These are phyloP conservation scores for Pseudocercospora crystallina DNA, from an alignment of 2,329 filamentous ascomycete genomes.

Conservation along the genomic window DNA sequence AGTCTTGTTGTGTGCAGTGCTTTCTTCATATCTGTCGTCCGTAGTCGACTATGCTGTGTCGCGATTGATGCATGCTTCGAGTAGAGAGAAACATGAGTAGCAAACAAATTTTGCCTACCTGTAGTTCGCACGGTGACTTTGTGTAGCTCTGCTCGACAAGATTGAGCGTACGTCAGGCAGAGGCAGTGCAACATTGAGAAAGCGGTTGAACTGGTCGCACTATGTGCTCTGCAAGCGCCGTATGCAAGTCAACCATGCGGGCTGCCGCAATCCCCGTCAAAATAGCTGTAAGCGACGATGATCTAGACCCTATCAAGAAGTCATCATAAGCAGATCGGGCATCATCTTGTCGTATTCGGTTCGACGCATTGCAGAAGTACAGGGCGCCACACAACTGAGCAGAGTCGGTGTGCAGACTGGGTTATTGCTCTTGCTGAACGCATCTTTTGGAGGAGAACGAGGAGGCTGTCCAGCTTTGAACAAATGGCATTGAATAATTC, in stretches of 20 bases:
- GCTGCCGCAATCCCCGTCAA: background rate
- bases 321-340: background rate
- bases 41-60: background rate
- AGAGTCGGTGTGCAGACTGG: too few relatives aligned
- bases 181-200: background rate
- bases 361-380: background rate
- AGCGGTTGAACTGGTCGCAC: too few relatives aligned
- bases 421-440: too few relatives aligned
- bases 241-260: background rate
- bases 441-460: too few relatives aligned
- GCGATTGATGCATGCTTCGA: background rate
- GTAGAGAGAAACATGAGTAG: background rate
- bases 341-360: background rate
- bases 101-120: background rate
- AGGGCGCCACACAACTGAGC: too few relatives aligned
- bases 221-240: background rate
- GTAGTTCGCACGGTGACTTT: background rate
- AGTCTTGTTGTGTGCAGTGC: background rate
- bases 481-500: too few relatives aligned
- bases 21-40: background rate
- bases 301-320: background rate
- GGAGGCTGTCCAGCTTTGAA: too few relatives aligned
- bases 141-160: background rate
- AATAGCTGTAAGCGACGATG: background rate
- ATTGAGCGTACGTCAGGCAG: constrained; percentile 1